Base-by-base conservation (phyloP, 2,329 filamentous ascomycete species). In the Xylariaceae sp. region DNA sequence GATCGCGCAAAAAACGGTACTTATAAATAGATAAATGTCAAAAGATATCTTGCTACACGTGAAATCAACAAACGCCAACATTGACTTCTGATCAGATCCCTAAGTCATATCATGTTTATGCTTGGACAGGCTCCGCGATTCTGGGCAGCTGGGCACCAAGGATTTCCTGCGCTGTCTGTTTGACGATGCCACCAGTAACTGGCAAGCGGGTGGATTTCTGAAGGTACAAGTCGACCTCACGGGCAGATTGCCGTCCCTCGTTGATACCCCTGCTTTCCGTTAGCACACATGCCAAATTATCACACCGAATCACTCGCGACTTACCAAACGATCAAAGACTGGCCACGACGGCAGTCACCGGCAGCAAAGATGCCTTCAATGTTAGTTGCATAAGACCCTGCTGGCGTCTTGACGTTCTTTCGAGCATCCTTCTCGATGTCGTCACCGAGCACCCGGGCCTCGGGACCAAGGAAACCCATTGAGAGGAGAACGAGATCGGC, bases 381-480 rank as follows among this genome's bases (percentile, higher is more conserved):
- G 60, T 90, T 96, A 58, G 90, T 96, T 57, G 76, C 76, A 67
- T 96, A 96, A 59, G 89, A 83, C 52, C 88, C 88, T 37, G 83
- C 74, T 19, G 88, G 73, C 7, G 90, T 96, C 81, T 96, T 96
- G 68, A 96, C 83, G 64, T 96, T 97, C 78, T 94, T 95, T 58
- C 90, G 82, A 36, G 78, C 75, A 60, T 97, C 90, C 64, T 88
- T 88, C 68, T 96, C 89, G 48, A 97, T 83, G 28, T 85, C 76
- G n/a, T 88, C 82, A 35, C 86, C 88, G 28, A 96, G 75, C 27
- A 94, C 81, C 50, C 87, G 84, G 52, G 86, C 86, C 68, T 97
- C 90, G 5, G 89, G 89, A 8, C 90, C 90, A 48, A 96, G 69
- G 83, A 97, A 97, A 60, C 90, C 90, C 90, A 97, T 96, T 36